These are phyloP conservation scores for Pseudogymnoascus sp. DNA, from an alignment of 2,329 filamentous ascomycete species.

Conservation along the genomic window DNA sequence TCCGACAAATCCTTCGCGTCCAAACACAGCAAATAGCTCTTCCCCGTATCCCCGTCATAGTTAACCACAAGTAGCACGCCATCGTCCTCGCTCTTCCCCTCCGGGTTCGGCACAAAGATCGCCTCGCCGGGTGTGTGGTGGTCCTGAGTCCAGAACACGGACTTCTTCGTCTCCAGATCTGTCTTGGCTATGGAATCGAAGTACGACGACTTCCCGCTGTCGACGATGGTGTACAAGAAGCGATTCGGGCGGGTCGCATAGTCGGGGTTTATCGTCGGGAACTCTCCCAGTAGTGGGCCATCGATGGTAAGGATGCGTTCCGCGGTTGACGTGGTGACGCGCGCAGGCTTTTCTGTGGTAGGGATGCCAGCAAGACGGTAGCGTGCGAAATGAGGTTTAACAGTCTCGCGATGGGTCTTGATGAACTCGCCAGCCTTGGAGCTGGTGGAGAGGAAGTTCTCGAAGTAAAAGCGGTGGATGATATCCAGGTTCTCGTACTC, in stretches of 20 bases:
- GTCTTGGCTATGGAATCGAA: constrained; percentile 58
- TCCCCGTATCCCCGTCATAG: constrained; percentile 48
- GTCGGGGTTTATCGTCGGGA: constrained; percentile 56
- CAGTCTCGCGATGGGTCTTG: constrained; percentile 38
- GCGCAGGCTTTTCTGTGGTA: constrained; percentile 14
- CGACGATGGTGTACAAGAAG: constrained; percentile 51
- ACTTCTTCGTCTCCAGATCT: constrained; percentile 45
- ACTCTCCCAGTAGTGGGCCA: constrained; percentile 48
- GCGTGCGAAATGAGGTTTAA: constrained; percentile 26
- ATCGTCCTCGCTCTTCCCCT: constrained; percentile 47
- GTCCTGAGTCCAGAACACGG: constrained; percentile 45
- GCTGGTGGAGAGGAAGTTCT: constrained; percentile 52
- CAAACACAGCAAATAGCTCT: constrained; percentile 57
- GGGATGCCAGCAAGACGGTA: constrained; percentile 16
- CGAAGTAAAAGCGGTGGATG: constrained; percentile 59
- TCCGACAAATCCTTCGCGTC: constrained; percentile 55
- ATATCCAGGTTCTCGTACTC: constrained; percentile 57
- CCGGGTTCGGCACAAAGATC: constrained; percentile 52
- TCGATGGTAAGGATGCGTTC: constrained; percentile 38
- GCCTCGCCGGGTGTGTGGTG: constrained; percentile 62
- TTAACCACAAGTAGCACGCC: constrained; percentile 55
- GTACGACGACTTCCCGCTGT: constrained; percentile 49
- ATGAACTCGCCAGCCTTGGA: constrained; percentile 38
- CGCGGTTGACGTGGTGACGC: constrained; percentile 13
- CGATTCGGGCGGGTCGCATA: constrained; percentile 43